Evolutionary conservation across 345 rosid species (phyloP).

Genomic region (Anastatica hierochuntica): DNA sequence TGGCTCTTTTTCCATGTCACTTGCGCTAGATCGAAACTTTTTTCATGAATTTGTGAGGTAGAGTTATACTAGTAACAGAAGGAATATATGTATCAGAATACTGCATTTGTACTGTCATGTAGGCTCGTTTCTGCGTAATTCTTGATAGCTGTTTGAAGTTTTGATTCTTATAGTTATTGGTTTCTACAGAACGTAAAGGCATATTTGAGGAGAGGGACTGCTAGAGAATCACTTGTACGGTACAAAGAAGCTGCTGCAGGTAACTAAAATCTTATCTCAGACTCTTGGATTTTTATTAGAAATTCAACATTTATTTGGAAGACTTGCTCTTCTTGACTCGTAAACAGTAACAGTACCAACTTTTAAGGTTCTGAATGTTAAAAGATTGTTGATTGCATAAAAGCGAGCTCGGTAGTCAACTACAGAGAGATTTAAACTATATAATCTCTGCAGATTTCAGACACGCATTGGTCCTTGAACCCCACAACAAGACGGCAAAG

Average conservation of each 20-base stretch:
- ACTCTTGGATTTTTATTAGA: not conserved
- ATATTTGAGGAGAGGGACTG: slow-evolving; percentile 85
- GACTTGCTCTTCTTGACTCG: too few species aligned
- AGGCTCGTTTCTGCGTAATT: not conserved
- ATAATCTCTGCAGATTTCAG: slow-evolving; percentile 62
- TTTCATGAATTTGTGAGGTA: too few species aligned
- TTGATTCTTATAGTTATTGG: too few species aligned
- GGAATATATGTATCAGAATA: too few species aligned
- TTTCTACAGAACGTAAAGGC: slow-evolving; percentile 79
- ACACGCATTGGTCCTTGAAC: slow-evolving; percentile 83
- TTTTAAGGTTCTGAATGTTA: too few species aligned
- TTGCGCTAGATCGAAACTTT: too few species aligned
- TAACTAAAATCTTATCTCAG: slow-evolving; percentile 13
- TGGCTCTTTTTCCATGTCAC: too few species aligned
- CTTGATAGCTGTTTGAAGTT: not conserved
- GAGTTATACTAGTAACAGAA: too few species aligned
- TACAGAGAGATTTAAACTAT: not conserved
- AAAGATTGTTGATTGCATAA: not conserved
- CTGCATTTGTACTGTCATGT: too few species aligned
- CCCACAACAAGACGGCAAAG: slow-evolving; percentile 72
- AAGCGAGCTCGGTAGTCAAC: too few species aligned
- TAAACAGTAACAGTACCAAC: too few species aligned
- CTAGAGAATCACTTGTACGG: slow-evolving; percentile 67
- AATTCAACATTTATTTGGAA: too few species aligned
- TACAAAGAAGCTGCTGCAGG: slow-evolving; percentile 83